Percentiles rank a stretch among this genome's conserved stretches.
Evolutionary conservation across 108 stramenopile genomes (phyloP).

Genomic region (Nannochloropsis granulata): DNA sequence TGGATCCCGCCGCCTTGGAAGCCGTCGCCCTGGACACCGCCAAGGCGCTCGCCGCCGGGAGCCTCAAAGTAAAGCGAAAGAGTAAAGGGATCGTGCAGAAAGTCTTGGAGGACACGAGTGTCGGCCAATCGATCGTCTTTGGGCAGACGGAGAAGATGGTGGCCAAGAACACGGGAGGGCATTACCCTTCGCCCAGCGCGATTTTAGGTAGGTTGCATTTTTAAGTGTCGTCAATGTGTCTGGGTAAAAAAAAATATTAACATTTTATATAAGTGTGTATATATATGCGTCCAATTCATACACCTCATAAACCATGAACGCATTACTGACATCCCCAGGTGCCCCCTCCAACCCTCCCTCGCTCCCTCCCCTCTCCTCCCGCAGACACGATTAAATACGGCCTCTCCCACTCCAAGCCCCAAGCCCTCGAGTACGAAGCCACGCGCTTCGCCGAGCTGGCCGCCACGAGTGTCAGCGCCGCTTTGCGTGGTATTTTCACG

Average conservation of each 20-base stretch:
- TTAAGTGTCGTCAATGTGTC: background rate
- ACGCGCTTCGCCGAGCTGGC: slow-evolving; percentile 88
- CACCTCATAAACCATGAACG: background rate
- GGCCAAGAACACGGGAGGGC: slow-evolving; percentile 74
- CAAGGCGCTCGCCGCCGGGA: slow-evolving; percentile 58
- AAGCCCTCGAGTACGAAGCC: slow-evolving; percentile 73
- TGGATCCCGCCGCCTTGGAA: slow-evolving; percentile 71
- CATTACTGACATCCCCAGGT: background rate
- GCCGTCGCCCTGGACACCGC: slow-evolving; percentile 67
- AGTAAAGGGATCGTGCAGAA: slow-evolving; percentile 56
- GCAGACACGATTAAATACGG: background rate
- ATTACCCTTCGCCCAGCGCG: slow-evolving; percentile 82
- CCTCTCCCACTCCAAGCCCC: slow-evolving; percentile 10
- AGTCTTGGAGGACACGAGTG: slow-evolving; percentile 70
- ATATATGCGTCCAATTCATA: background rate
- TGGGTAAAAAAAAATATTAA: no score
- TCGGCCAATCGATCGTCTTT: slow-evolving; percentile 70
- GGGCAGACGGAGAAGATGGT: slow-evolving; percentile 63
- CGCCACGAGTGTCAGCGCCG: slow-evolving; percentile 78
- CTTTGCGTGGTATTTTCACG: slow-evolving; percentile 82
- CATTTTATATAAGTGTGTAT: background rate
- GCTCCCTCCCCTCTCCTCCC: background rate
- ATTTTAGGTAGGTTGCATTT: slow-evolving; percentile 52
- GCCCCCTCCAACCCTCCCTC: background rate
- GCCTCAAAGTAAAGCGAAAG: slow-evolving; percentile 64